These are phyloP conservation scores for Sporopachydermia lactativora DNA, from an alignment of 805 yeast species.

Conservation along the genomic window DNA sequence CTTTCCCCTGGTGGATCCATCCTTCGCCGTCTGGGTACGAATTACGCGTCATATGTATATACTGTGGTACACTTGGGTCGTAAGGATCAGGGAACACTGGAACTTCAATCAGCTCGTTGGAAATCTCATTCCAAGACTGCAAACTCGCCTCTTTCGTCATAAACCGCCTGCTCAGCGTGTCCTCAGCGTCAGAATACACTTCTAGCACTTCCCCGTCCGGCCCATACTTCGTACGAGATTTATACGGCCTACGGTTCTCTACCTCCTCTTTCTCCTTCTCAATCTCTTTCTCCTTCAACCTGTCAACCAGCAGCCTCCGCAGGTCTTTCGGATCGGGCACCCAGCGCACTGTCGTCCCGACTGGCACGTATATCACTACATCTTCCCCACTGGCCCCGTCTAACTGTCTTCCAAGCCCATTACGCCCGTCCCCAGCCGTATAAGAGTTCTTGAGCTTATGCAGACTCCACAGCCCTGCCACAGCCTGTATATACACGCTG, in stretches of 20 bases:
- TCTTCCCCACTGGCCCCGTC: slow-evolving; percentile 83
- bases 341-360: slow-evolving; percentile 82
- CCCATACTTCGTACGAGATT: background rate
- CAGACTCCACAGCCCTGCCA: slow-evolving; percentile 53
- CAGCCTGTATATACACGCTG: slow-evolving; percentile 68
- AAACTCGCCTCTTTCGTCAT: slow-evolving; percentile 7
- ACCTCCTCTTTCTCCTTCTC: slow-evolving; percentile 9
- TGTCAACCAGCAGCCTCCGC: slow-evolving; percentile 7
- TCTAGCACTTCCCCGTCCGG: slow-evolving; percentile 12
- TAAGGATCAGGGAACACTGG: slow-evolving; percentile 11
- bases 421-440: slow-evolving; percentile 54
- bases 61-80: slow-evolving; percentile 20
- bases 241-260: slow-evolving; percentile 6
- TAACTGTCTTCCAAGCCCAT: slow-evolving; percentile 63
- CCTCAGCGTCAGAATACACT: slow-evolving; percentile 10
- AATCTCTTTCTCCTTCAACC: slow-evolving; percentile 9
- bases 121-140: background rate
- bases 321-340: slow-evolving; percentile 53
- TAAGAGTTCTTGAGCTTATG: slow-evolving; percentile 57
- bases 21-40: slow-evolving; percentile 63
- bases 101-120: slow-evolving; percentile 7
- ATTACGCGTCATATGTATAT: slow-evolving; percentile 49
- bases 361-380: slow-evolving; percentile 72
- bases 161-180: slow-evolving; percentile 23
- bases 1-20: slow-evolving; percentile 77